Percentiles rank a stretch among this genome's conserved stretches.
Evolutionary conservation across 2,329 filamentous ascomycete species (phyloP).

Genomic region (Verticillium tricorpus): DNA sequence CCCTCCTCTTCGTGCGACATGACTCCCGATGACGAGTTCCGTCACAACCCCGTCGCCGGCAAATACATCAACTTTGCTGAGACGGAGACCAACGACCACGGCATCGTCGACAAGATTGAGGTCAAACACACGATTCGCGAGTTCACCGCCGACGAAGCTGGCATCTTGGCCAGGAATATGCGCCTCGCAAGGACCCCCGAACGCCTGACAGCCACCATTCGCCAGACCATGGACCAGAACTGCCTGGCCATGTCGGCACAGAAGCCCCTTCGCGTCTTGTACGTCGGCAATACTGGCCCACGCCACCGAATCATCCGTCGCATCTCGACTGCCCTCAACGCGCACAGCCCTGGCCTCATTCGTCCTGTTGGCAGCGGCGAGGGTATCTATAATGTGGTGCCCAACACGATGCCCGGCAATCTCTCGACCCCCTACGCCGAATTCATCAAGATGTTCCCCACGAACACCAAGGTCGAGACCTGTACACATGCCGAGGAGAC

Average conservation of each 20-base stretch:
- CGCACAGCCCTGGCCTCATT: neutral
- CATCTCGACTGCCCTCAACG: neutral
- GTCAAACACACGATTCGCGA: constrained; percentile 42
- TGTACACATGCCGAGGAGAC: constrained; percentile 35
- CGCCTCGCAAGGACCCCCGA: constrained; percentile 26
- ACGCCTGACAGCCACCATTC: constrained; percentile 35
- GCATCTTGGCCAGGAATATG: constrained; percentile 21
- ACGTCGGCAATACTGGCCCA: constrained; percentile 31
- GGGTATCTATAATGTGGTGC: constrained; percentile 46
- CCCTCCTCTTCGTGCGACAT: constrained; percentile 24
- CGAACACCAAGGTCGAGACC: constrained; percentile 45
- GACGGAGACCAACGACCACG: constrained; percentile 21
- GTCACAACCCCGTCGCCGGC: constrained; percentile 6
- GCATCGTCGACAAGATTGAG: constrained; percentile 31
- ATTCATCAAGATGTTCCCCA: constrained; percentile 41
- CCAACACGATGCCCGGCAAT: constrained; percentile 43
- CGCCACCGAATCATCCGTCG: neutral
- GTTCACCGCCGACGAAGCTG: constrained; percentile 34
- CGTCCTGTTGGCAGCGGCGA: constrained; percentile 18
- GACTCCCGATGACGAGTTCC: constrained; percentile 15
- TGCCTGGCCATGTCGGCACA: constrained; percentile 31
- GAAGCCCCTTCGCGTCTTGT: constrained; percentile 44
- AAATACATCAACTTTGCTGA: constrained; percentile 39
- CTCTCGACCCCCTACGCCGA: constrained; percentile 42
- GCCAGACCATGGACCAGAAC: constrained; percentile 43